Percentiles rank a stretch among this genome's conserved stretches.
These are phyloP conservation scores for Paramyrothecium sp. DNA, from an alignment of 2,329 filamentous ascomycete genomes.

Conservation along the genomic window DNA sequence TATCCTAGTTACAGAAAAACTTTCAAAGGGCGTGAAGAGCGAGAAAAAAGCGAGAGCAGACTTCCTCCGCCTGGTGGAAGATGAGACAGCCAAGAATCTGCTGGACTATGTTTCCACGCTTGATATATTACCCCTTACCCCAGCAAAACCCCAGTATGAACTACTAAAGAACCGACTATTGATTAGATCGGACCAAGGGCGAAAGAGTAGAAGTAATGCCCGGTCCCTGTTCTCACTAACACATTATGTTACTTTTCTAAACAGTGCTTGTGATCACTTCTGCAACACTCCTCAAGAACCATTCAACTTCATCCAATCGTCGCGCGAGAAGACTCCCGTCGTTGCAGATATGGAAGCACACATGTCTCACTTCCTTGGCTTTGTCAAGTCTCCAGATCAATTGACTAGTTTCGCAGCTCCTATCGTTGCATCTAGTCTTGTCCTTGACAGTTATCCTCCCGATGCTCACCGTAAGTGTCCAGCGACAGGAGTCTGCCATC, in stretches of 20 bases:
- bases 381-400: background rate
- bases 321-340: background rate
- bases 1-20: background rate
- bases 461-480: background rate
- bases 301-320: background rate
- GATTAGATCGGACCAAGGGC: background rate
- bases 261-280: background rate
- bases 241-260: background rate
- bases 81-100: background rate
- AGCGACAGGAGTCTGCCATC: background rate
- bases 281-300: background rate
- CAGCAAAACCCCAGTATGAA: background rate
- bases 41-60: background rate
- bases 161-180: background rate
- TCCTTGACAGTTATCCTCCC: background rate
- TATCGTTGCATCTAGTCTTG: background rate
- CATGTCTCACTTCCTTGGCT: background rate
- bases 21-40: background rate
- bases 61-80: background rate
- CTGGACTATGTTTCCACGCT: background rate
- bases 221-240: background rate
- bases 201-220: background rate
- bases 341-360: background rate
- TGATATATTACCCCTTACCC: background rate
- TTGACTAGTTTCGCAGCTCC: background rate